Conservation (phyloP, 768 basidiomycete genomes). For the Boletus rubropictus region DNA sequence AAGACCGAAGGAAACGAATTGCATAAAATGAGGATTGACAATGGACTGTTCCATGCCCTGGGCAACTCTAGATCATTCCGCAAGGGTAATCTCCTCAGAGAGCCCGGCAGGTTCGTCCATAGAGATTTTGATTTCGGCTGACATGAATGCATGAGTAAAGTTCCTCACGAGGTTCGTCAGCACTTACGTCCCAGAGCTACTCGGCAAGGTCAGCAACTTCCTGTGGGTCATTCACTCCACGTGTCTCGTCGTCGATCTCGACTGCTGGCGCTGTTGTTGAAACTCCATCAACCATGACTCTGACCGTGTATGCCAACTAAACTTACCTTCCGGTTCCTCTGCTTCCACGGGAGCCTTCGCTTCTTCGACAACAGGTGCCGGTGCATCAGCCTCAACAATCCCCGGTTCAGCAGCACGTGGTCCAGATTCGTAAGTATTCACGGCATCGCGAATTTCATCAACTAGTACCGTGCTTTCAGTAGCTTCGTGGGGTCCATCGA, state of each 20-base stretch:
- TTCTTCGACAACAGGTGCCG: neutral
- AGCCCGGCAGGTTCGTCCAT: neutral
- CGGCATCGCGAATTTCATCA: neutral
- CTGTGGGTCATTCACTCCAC: neutral
- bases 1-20: neutral
- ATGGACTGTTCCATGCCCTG: neutral
- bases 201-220: neutral
- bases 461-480: too few relatives aligned
- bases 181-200: constrained; percentile 9
- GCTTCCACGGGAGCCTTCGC: neutral
- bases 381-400: neutral
- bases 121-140: neutral
- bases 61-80: neutral
- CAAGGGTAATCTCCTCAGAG: neutral
- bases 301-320: neutral
- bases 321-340: constrained; percentile 2
- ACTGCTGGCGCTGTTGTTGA: neutral
- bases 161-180: neutral
- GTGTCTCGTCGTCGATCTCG: neutral
- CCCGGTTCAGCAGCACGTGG: neutral
- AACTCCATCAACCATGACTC: neutral
- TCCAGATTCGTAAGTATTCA: neutral
- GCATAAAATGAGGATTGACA: neutral
- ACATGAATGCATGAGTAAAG: constrained; percentile 1
- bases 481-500: neutral